A percentile compares a stretch with the other conserved stretches of the same genome.
Conservation (phyloP, 208 protist genomes). For the Angomonas ambiguus region DNA sequence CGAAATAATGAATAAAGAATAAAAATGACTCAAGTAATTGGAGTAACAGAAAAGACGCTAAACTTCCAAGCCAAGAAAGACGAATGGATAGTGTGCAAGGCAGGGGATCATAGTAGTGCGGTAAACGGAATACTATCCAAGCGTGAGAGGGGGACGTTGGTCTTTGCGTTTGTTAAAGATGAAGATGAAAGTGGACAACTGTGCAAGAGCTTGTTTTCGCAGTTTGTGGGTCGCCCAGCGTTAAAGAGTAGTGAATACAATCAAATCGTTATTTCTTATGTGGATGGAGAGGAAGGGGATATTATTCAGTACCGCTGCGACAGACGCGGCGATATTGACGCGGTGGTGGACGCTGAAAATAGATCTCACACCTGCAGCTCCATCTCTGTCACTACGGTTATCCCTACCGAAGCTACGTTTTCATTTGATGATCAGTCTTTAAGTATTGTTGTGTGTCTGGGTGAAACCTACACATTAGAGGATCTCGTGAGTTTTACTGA, state of each 20-base stretch:
- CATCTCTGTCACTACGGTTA: conserved; percentile 33
- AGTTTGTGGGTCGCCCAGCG: conserved; percentile 32
- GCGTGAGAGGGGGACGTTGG: conserved; percentile 13
- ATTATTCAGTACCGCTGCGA: conserved; percentile 60
- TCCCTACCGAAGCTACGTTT: conserved; percentile 38
- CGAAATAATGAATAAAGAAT: too few relatives aligned
- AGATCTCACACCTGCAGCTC: conserved; percentile 33
- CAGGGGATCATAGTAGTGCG: background rate
- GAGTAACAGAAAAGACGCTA: background rate
- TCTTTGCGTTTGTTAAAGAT: conserved; percentile 28
- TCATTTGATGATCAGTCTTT: conserved; percentile 39
- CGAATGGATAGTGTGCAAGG: background rate
- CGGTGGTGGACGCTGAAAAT: conserved; percentile 48
- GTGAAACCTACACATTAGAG: conserved; percentile 19
- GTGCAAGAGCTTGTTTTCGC: conserved; percentile 37
- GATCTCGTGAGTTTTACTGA: conserved; percentile 31
- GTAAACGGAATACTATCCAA: background rate
- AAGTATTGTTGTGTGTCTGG: conserved; percentile 36
- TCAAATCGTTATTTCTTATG: conserved; percentile 56
- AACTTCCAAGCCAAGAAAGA: background rate
- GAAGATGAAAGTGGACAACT: conserved; percentile 15
- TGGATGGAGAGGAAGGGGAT: conserved; percentile 37
- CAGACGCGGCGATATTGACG: conserved; percentile 43
- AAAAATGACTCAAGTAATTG: conserved; percentile 2
- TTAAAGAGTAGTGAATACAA: conserved; percentile 24